Percentiles rank a stretch among this genome's conserved stretches.
These are phyloP conservation scores for Pythium sp. DNA, from an alignment of 352 stramenopile species.

Conservation along the genomic window DNA sequence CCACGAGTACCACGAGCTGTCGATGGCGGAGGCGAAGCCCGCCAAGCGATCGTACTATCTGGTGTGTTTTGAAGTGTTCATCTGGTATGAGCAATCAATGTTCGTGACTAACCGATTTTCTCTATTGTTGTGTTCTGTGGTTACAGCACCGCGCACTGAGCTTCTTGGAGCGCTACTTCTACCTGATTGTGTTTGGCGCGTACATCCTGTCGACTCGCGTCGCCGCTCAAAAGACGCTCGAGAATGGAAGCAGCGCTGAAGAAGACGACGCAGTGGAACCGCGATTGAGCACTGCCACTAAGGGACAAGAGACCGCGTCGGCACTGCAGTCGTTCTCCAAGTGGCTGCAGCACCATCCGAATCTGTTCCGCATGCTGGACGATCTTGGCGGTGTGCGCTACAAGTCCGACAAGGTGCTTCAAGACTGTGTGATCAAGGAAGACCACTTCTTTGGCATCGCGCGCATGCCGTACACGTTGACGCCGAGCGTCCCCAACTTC, in stretches of 20 bases:
- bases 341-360: constrained; percentile 73
- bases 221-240: constrained; percentile 16
- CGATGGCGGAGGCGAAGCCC: constrained; percentile 70
- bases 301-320: constrained; percentile 21
- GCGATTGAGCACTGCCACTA: constrained; percentile 13
- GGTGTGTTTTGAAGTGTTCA: constrained; percentile 20
- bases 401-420: constrained; percentile 77
- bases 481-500: constrained; percentile 82
- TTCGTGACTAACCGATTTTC: background rate
- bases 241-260: constrained; percentile 8
- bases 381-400: constrained; percentile 78
- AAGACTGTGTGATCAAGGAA: constrained; percentile 84
- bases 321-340: constrained; percentile 65
- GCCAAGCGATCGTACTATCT: constrained; percentile 79
- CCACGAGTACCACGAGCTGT: constrained; percentile 74
- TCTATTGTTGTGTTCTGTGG: background rate
- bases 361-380: constrained; percentile 73
- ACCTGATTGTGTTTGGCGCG: constrained; percentile 83
- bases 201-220: constrained; percentile 57
- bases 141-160: constrained; percentile 76
- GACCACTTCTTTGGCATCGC: constrained; percentile 88
- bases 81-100: background rate
- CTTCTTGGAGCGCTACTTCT: constrained; percentile 87
- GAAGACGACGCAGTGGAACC: constrained; percentile 20
- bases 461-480: constrained; percentile 60